Evolutionary conservation across 306 rosid genomes (phyloP).

Genomic region (Luffa acutangula): DNA sequence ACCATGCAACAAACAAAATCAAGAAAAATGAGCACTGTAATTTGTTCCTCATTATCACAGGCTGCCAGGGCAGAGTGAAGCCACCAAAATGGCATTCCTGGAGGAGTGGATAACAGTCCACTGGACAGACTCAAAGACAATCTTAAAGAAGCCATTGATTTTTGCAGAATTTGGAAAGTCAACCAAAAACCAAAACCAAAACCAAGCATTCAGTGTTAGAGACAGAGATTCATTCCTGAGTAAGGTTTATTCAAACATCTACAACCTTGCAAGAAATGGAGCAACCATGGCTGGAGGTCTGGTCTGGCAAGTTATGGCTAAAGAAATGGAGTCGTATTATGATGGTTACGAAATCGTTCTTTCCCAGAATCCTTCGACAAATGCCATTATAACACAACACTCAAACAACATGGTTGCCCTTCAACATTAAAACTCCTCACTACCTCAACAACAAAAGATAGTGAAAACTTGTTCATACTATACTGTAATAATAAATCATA

Average conservation of each 20-base stretch:
- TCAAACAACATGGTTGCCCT: neutral
- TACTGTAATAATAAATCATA: neutral
- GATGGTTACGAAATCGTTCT: conserved; percentile 4
- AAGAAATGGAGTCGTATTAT: neutral
- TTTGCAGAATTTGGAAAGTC: neutral
- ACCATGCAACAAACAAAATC: neutral
- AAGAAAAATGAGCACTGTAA: neutral
- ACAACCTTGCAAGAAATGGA: neutral
- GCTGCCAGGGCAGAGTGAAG: neutral
- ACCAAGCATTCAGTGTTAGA: neutral
- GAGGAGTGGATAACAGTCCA: conserved; percentile 29
- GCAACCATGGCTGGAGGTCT: conserved; percentile 9
- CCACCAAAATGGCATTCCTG: conserved; percentile 6
- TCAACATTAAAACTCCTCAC: neutral
- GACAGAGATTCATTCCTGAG: neutral
- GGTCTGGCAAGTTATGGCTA: conserved; percentile 1
- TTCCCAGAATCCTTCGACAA: neutral
- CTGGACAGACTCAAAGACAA: conserved; percentile 28
- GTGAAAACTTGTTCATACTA: neutral
- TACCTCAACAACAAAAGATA: neutral
- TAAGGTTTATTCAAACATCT: neutral
- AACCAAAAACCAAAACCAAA: neutral
- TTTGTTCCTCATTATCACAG: neutral
- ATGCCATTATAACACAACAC: neutral
- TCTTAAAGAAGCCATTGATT: conserved; percentile 39